Evolutionary conservation across 768 basidiomycete genomes (phyloP).

Genomic region (Lactifluus pinguis): DNA sequence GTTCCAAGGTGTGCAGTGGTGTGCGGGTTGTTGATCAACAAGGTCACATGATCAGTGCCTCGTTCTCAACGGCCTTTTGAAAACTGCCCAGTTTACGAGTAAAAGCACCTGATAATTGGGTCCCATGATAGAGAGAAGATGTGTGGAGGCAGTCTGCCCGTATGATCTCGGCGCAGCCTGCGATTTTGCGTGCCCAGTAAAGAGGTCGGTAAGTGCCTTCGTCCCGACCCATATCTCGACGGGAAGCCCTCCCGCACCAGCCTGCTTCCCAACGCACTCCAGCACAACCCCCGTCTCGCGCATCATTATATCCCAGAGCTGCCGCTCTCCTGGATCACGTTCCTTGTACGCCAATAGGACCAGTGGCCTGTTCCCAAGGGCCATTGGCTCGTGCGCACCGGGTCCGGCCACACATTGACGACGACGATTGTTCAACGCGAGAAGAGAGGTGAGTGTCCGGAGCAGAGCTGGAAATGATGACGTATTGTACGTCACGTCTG

Average conservation of each 20-base stretch:
- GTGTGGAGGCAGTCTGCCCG: no score
- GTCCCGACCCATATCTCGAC: constrained; percentile 65
- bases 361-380: constrained; percentile 26
- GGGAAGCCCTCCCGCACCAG: constrained; percentile 52
- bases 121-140: no score
- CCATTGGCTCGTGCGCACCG: neutral
- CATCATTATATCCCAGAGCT: constrained; percentile 55
- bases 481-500: constrained; percentile 90
- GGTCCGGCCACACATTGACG: neutral
- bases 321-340: constrained; percentile 66
- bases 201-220: neutral
- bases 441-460: constrained; percentile 49
- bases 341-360: constrained; percentile 83
- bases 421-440: constrained; percentile 22
- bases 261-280: constrained; percentile 40
- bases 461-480: constrained; percentile 72
- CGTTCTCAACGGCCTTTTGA: no score
- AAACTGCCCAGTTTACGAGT: no score
- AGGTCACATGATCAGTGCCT: no score
- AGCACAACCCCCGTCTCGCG: constrained; percentile 46
- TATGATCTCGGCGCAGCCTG: neutral
- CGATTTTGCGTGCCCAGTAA: no score
- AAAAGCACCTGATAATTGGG: no score
- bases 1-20: no score
- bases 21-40: no score